Percentiles rank a stretch among this genome's conserved stretches.
Evolutionary conservation across 1,284 basidiomycete species (phyloP).

Genomic region (Ganoderma boninense): DNA sequence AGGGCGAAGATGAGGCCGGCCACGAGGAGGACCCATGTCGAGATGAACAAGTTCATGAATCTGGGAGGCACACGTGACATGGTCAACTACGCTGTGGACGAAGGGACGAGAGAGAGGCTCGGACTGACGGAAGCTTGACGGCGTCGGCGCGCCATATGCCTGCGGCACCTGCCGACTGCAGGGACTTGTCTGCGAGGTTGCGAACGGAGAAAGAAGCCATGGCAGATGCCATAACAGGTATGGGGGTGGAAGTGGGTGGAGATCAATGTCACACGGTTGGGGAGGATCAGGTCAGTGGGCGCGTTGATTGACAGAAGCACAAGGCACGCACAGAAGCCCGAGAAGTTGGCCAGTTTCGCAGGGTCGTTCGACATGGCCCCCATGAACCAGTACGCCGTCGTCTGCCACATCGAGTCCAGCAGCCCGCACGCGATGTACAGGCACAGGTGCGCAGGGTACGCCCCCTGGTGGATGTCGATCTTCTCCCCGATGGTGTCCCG

Average conservation of each 20-base stretch:
- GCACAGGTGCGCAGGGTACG: constrained; percentile 60
- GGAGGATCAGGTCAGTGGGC: constrained; percentile 8
- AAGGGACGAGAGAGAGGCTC: not conserved
- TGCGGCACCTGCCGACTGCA: constrained; percentile 54
- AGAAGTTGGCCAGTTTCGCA: constrained; percentile 54
- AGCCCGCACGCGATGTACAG: constrained; percentile 67
- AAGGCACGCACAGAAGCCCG: constrained; percentile 52
- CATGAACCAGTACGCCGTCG: constrained; percentile 65
- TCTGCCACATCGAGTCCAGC: constrained; percentile 68
- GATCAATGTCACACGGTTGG: constrained; percentile 15
- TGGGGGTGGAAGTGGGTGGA: not conserved
- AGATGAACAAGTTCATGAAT: constrained; percentile 53
- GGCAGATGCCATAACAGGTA: not conserved
- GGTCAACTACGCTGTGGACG: constrained; percentile 11
- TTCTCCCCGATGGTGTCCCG: constrained; percentile 55
- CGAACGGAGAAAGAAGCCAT: not conserved
- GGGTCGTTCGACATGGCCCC: constrained; percentile 58
- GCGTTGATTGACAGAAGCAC: constrained; percentile 3
- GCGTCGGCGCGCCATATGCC: constrained; percentile 54
- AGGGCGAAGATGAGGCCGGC: constrained; percentile 51
- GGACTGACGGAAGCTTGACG: constrained; percentile 46
- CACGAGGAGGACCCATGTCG: constrained; percentile 53
- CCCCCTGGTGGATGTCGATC: constrained; percentile 62
- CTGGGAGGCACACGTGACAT: constrained; percentile 30
- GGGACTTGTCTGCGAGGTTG: constrained; percentile 48